phyloP scores from a whole-genome alignment of 2,329 filamentous ascomycete genomes.

The Xylaria sp. region DNA sequence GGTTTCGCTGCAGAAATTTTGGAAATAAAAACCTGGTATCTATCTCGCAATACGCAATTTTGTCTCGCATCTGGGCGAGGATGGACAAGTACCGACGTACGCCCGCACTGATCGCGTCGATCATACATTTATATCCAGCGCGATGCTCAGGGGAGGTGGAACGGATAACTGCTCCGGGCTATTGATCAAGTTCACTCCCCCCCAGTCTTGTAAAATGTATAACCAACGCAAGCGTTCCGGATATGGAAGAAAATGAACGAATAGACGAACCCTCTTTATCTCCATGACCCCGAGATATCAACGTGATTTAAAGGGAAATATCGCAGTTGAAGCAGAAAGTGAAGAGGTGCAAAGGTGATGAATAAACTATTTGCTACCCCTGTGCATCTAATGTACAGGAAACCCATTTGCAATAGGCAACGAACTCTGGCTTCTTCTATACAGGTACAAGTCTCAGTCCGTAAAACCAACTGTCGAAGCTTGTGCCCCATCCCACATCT shows the following conservation, averaged over 20 bases:
- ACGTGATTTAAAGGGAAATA: too few relatives aligned
- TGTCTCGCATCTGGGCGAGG: neutral
- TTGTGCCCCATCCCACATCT: too few relatives aligned
- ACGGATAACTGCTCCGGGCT: neutral
- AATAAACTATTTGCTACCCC: too few relatives aligned
- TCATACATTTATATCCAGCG: constrained; percentile 2
- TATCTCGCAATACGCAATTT: neutral
- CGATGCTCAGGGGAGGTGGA: neutral
- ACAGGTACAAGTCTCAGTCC: too few relatives aligned
- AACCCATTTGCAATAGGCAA: too few relatives aligned
- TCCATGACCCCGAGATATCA: neutral
- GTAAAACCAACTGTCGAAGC: too few relatives aligned
- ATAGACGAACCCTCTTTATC: neutral
- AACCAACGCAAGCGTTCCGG: constrained; percentile 30
- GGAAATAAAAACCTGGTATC: constrained; percentile 61
- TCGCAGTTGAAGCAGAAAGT: too few relatives aligned
- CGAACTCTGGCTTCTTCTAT: too few relatives aligned
- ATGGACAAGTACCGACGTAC: neutral
- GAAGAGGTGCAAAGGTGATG: too few relatives aligned
- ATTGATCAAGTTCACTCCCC: neutral
- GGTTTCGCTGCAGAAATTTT: constrained; percentile 85
- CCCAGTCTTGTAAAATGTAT: constrained; percentile 32
- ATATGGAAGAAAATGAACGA: constrained; percentile 15
- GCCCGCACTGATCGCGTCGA: neutral
- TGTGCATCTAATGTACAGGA: too few relatives aligned